phyloP scores from a whole-genome alignment of 2,329 filamentous ascomycete species.

The Colletotrichum sp. region DNA sequence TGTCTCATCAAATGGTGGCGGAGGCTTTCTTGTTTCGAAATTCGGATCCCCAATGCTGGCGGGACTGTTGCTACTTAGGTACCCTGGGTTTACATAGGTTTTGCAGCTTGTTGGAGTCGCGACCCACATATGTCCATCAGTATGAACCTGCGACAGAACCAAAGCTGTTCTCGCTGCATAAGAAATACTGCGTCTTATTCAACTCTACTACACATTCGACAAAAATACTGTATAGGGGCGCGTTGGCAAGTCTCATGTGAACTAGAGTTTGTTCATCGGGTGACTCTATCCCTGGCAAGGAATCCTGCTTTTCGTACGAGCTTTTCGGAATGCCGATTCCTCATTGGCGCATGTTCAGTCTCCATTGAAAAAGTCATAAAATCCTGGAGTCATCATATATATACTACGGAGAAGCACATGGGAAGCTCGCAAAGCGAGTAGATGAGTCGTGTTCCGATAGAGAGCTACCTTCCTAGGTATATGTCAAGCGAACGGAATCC shows the following conservation, averaged over 20 bases:
- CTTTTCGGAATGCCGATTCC: no score
- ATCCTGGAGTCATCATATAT: not conserved
- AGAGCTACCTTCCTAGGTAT: not conserved
- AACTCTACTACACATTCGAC: not conserved
- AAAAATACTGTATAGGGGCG: not conserved
- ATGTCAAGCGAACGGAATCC: fast-evolving
- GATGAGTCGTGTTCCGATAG: not conserved
- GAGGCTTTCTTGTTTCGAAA: not conserved
- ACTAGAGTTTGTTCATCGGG: not conserved
- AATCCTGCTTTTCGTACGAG: no score
- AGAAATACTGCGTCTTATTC: not conserved
- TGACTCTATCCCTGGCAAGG: no score
- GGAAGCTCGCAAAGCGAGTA: not conserved
- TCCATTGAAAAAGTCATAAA: no score
- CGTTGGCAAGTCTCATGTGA: not conserved
- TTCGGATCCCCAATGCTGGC: not conserved
- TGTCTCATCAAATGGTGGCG: not conserved
- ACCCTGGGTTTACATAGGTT: not conserved
- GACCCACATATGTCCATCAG: not conserved
- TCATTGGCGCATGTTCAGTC: no score
- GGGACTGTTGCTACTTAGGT: no score
- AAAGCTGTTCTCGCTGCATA: not conserved
- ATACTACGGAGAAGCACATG: not conserved
- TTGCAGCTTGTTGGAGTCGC: not conserved
- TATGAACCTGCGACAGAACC: not conserved